Evolutionary conservation across 345 rosid species (phyloP), one percentile per base, ranked within the genome.

Genomic region (Angophora floribunda): DNA sequence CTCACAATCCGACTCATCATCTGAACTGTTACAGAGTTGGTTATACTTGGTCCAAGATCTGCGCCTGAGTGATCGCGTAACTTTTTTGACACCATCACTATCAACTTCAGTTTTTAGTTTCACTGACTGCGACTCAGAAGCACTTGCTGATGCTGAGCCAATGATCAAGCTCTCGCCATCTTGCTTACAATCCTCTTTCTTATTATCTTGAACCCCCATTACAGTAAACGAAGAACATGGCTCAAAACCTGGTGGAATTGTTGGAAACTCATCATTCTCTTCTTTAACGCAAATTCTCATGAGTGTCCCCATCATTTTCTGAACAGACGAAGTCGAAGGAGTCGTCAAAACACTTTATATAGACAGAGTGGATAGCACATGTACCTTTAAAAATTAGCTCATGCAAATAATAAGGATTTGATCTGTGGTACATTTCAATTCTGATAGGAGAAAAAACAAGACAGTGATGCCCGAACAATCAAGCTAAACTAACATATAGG

Each of bases 241-340:
- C 93, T 97, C 99, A 82, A 98, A 98, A 47, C 99, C 99, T 85
- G 99, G 99, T 26, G 99, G 99, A 88, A 95, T 95, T 87, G 97
- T 91, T 41, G 96, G 99, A 89, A 97, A 87, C 19, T 97, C 99
- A 50, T 96, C 99, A 86, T 92, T 97, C 85, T 98, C 99, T 90
- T 96, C 98, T 93, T 97, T 95, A 85, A 93, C 91, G 91, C 94
- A 91, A 86, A 95, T 93, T 92, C 99, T 95, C 95, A 95, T 91
- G 87, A 98, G 95, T 79, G 99, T 98, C 88, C 96, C 99, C 99
- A 98, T 98, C 86, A 86, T 84, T 89, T 70, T 41, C 84, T 75
- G 84, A 75, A 75, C 15, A 75, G 28, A 41, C 13, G 13, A 75
- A 75, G 84, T 75, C 9, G 84, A 21, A 44, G 7, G 82, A 75